Percentiles rank a stretch among this genome's conserved stretches.
phyloP scores from a whole-genome alignment of 1,284 basidiomycete genomes.

The Ceratobasidium sp. region DNA sequence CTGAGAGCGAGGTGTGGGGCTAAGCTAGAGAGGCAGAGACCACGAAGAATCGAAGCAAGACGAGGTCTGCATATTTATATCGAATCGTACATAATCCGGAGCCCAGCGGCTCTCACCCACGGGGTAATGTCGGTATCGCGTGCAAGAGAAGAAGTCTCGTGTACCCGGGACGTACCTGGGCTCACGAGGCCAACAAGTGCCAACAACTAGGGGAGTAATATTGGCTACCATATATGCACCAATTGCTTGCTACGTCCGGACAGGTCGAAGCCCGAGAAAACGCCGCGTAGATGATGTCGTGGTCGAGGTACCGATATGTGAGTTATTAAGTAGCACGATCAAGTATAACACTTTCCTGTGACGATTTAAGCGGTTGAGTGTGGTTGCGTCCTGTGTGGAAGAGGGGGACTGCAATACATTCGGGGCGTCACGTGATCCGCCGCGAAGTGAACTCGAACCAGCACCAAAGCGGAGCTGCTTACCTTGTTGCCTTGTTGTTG shows the following conservation, averaged over 20 bases:
- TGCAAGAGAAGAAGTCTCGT: not conserved
- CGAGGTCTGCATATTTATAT: conserved; percentile 36
- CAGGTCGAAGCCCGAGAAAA: conserved; percentile 3
- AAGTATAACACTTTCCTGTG: too few species aligned
- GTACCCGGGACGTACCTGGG: not conserved
- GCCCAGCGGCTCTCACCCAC: conserved; percentile 8
- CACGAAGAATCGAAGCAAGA: conserved; percentile 38
- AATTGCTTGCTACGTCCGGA: not conserved
- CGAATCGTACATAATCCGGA: conserved; percentile 25
- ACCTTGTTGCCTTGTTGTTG: too few species aligned
- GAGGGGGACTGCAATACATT: too few species aligned
- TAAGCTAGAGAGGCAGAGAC: conserved; percentile 28
- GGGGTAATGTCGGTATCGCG: conserved; percentile 25
- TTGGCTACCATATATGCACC: not conserved
- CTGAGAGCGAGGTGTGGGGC: conserved; percentile 25
- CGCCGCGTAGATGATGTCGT: not conserved
- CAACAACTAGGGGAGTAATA: not conserved
- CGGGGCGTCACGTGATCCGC: not conserved
- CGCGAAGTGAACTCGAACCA: not conserved
- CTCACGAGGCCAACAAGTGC: not conserved
- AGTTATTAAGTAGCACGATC: too few species aligned
- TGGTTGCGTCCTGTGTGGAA: not conserved
- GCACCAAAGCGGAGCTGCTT: not conserved
- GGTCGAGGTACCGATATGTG: not conserved
- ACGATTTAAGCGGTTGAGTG: not conserved